Base-by-base conservation (phyloP, 2,329 filamentous ascomycete genomes). In the Colletotrichum melonis region DNA sequence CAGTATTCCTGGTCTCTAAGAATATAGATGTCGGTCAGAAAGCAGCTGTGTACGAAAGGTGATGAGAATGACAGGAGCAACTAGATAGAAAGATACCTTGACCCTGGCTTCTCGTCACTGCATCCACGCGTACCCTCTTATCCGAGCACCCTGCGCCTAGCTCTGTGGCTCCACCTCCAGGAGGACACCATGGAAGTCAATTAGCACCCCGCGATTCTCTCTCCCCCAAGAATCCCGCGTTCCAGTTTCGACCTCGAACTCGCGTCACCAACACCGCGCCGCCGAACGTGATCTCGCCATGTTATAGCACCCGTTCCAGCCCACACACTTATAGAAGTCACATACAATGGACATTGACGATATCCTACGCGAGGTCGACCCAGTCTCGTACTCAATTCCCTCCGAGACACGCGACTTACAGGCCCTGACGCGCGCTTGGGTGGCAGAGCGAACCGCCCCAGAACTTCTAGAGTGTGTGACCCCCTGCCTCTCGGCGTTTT, bases 361-460 rank as follows among this genome's bases (percentile, higher is more conserved):
- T 80, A 95, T 95, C 76, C 88, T 95, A 74, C 90, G 91, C 78
- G 91, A 93, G 79, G 91, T 95, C 77, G 92, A 94, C 82, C 90
- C 89, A 63, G 82, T 86, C 72, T 83, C 85, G 67, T 85, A 90
- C 76, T 81, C 86, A 46, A 82, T 90, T 22, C 89, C 91, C 3
- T 84, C 84, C 64, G 89, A 91, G 77, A 92, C 88, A 55, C 88
- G 91, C 79, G 96, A 98, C 83, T 88, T 98, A 77, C 95, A 98
- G 82, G 91, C 94, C 66, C 86, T 99, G 77, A 98, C 96, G 77
- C 93, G 96, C 78, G 93, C 92, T 78, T 99, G 96, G 96, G 91
- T 98, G 57, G 94, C 96, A 56, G 97, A 99, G 83, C 91, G 97
- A 77, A 94, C 93, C 69, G 92, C 95, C 57, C 95, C 96, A 2